A percentile compares a stretch with the other conserved stretches of the same genome.
Evolutionary conservation across 2,329 filamentous ascomycete genomes (phyloP).

Genomic region (Fusarium lateritium): DNA sequence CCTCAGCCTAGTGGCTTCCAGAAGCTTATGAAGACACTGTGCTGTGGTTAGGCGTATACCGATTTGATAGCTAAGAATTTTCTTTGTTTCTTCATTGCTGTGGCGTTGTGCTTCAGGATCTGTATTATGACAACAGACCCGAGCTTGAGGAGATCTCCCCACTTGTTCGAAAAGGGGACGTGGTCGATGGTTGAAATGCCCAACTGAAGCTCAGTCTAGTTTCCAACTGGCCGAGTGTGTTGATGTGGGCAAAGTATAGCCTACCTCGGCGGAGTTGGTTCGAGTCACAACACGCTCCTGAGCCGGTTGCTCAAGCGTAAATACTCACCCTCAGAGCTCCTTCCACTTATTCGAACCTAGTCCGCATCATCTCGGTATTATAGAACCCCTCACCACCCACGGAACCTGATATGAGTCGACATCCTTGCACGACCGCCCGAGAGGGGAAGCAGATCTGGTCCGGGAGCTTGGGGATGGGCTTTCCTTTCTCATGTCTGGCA

Average conservation of each 20-base stretch:
- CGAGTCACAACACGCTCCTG: conserved; percentile 6
- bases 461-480: conserved; percentile 41
- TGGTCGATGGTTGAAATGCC: conserved; percentile 26
- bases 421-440: conserved; percentile 41
- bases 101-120: conserved; percentile 45
- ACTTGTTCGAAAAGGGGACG: conserved; percentile 9
- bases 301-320: conserved; percentile 10
- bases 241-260: conserved; percentile 12
- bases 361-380: conserved; percentile 39
- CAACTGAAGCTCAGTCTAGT: conserved; percentile 15
- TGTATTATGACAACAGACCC: conserved; percentile 33
- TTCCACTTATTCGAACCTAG: conserved; percentile 34
- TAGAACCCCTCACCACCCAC: conserved; percentile 40
- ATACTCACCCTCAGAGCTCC: conserved; percentile 9
- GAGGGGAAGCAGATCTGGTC: conserved; percentile 41
- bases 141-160: conserved; percentile 28
- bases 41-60: conserved; percentile 78
- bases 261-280: conserved; percentile 19
- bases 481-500: conserved; percentile 52
- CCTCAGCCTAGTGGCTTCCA: conserved; percentile 86
- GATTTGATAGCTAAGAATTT: conserved; percentile 47
- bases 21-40: conserved; percentile 93
- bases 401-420: conserved; percentile 37
- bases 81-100: conserved; percentile 50
- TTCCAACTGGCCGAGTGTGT: conserved; percentile 4